phyloP scores from a whole-genome alignment of 2,329 filamentous ascomycete species.

The Decorospora gaudefroyi region DNA sequence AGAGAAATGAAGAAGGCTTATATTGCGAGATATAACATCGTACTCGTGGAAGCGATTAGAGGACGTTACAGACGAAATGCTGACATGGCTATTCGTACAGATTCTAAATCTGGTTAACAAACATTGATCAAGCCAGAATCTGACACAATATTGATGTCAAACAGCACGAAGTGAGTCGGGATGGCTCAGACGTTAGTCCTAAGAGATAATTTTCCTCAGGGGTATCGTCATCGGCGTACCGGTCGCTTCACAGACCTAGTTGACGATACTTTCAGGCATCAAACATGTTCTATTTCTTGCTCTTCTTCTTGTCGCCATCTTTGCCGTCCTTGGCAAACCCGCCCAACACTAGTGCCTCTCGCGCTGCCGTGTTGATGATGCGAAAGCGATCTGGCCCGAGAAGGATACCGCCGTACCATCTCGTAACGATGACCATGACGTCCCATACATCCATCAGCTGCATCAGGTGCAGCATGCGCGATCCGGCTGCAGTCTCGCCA shows the following conservation, averaged over 20 bases:
- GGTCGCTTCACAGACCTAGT: background rate
- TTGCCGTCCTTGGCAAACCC: constrained; percentile 65
- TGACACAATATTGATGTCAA: too few species aligned
- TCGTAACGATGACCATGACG: constrained; percentile 86
- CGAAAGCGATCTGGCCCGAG: constrained; percentile 88
- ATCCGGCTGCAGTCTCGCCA: constrained; percentile 89
- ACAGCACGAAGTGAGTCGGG: too few species aligned
- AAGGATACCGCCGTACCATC: constrained; percentile 94
- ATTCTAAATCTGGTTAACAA: too few species aligned
- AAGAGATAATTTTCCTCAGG: too few species aligned
- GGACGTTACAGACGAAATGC: too few species aligned
- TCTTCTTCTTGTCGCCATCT: constrained; percentile 39
- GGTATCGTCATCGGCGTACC: too few species aligned
- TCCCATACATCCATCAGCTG: constrained; percentile 95
- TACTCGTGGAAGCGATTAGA: too few species aligned
- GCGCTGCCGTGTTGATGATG: constrained; percentile 82
- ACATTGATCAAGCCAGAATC: too few species aligned
- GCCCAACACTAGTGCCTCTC: constrained; percentile 80
- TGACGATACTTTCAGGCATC: background rate
- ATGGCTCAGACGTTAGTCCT: too few species aligned
- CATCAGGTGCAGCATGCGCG: constrained; percentile 83
- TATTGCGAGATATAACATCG: too few species aligned
- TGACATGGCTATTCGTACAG: too few species aligned
- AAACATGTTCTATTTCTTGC: constrained; percentile 36
- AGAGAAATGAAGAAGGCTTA: too few species aligned